Percentiles rank a stretch among this genome's conserved stretches.
phyloP scores from a whole-genome alignment of 1,139 yeast genomes.

The Yamadazyma siamensis region DNA sequence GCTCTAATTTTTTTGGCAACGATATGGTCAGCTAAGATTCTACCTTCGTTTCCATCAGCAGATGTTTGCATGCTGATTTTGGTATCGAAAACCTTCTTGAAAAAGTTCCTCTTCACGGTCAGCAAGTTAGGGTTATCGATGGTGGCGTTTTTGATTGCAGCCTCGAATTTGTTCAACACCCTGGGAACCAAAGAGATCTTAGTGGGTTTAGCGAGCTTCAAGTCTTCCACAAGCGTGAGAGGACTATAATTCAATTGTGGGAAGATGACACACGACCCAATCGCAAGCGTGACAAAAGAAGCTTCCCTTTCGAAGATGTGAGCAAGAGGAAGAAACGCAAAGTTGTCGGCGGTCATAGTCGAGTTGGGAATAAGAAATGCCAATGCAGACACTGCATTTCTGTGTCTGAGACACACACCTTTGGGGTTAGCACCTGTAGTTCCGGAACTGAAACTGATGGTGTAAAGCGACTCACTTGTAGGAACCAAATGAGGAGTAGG shows the following conservation, averaged over 20 bases:
- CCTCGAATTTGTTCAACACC: conserved; percentile 36
- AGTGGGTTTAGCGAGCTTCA: conserved; percentile 32
- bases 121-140: conserved; percentile 36
- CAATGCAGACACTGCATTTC: conserved; percentile 26
- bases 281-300: conserved; percentile 19
- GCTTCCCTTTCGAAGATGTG: conserved; percentile 60
- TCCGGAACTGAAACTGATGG: conserved; percentile 43
- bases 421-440: conserved; percentile 42
- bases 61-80: conserved; percentile 10
- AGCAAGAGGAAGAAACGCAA: conserved; percentile 61
- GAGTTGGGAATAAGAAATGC: conserved; percentile 17
- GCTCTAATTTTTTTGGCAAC: conserved; percentile 26
- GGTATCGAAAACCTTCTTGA: conserved; percentile 19
- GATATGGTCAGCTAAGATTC: conserved; percentile 29
- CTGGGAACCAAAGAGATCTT: conserved; percentile 39
- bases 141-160: conserved; percentile 45
- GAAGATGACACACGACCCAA: conserved; percentile 36
- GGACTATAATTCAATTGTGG: conserved; percentile 38
- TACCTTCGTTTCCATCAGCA: conserved; percentile 12
- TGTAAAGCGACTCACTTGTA: conserved; percentile 26
- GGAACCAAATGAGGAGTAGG: conserved; percentile 25
- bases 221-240: conserved; percentile 36
- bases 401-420: conserved; percentile 35
- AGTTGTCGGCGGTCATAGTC: conserved; percentile 9
- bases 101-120: conserved; percentile 20